Evolutionary conservation across 140 eudicot genomes (phyloP), one percentile per base, ranked within the genome.

Genomic region (Senecio squalidus): DNA sequence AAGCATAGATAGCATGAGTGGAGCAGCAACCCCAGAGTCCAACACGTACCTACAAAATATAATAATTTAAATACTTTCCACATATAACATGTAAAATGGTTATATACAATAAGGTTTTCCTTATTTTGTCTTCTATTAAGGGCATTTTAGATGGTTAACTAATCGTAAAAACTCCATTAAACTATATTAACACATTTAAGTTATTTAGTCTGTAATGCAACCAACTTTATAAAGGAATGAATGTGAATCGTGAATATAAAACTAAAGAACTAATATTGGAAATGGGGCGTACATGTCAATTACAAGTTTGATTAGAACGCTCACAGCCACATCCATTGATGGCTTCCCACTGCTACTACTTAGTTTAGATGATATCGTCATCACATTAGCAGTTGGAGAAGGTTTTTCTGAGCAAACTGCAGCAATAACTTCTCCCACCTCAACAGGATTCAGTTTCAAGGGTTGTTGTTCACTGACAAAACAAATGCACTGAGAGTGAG

Each of bases 281-380:
- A 62, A 3, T 10, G 18, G 44, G 72, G 49, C 96, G 25, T 92
- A 92, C 98, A 92, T 92, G 89, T 92, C 98, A 54, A 92, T 84
- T 56, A 92, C 92, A 65, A 92, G 96, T 84, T 92, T 92, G 58
- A 92, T 84, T 54, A 92, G 86, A 54, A 92, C 98, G 80, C 98
- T 92, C 68, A 88, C 96, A 70, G 98, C 95, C 77, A 87, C 98
- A 71, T 92, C 98, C 94, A 87, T 77, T 36, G 98, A 81, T 28
- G 98, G 98, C 74, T 69, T 92, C 58, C 96, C 88, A 68, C 89
- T 78, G 58, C 81, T 77, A 74, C 77, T 86, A 47, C 80, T 82
- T 62, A 92, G 67, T 74, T 82, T 88, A 25, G 96, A 81, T 8
- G 96, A 87, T 36, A 87, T 50, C 13, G 93, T 84, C 85, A 72